phyloP scores from a whole-genome alignment of 1,139 yeast genomes.

The Spathaspora jeffriesii region DNA sequence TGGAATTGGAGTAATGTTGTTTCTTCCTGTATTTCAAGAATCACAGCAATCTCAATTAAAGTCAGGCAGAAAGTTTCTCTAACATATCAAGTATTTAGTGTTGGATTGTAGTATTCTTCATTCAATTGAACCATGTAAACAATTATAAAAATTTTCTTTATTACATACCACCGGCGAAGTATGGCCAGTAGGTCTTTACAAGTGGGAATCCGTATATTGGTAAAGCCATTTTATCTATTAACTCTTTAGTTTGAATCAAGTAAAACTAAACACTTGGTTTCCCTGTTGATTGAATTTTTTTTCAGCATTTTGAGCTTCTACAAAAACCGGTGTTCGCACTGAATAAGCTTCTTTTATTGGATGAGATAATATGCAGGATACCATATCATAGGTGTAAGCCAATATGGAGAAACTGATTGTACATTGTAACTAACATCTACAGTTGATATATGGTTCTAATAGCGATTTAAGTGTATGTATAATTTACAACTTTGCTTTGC shows the following conservation, averaged over 20 bases:
- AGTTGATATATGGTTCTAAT: too few relatives aligned
- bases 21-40: neutral
- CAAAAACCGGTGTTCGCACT: conserved; percentile 3
- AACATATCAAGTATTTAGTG: neutral
- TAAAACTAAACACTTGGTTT: neutral
- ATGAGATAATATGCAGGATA: conserved; percentile 12
- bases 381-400: neutral
- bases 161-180: conserved; percentile 51
- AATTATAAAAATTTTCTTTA: neutral
- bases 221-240: conserved; percentile 12
- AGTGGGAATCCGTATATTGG: conserved; percentile 47
- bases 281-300: conserved; percentile 6
- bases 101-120: conserved; percentile 3
- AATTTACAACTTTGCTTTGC: too few relatives aligned
- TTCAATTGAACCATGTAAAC: neutral
- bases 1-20: neutral
- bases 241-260: neutral
- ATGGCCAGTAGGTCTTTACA: conserved; percentile 50
- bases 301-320: neutral
- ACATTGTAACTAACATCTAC: neutral
- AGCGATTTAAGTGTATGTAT: too few relatives aligned
- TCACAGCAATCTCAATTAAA: neutral
- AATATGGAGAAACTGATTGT: neutral
- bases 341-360: conserved; percentile 12
- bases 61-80: conserved; percentile 2